Base-by-base conservation (phyloP, 2,329 filamentous ascomycete species). In the Ambrosiella beaveri region DNA sequence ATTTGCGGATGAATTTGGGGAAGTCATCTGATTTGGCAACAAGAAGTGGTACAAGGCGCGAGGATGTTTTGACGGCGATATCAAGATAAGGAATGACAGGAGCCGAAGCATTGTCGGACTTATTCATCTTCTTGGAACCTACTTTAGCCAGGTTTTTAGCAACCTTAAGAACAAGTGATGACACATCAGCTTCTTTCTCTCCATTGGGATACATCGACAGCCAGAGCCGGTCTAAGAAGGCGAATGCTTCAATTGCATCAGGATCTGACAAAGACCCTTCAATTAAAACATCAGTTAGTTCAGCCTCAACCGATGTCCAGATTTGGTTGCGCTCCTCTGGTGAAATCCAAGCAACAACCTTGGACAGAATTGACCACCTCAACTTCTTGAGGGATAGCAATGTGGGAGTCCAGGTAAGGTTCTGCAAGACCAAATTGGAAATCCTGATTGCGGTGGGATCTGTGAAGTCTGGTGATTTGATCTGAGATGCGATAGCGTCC, bases 341-440 rank as follows among this genome's bases (percentile, higher is more conserved):
- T 1, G 63, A 59, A 39, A 66, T 62, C 71, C 71, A 74, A 0
- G 65, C 65, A 1, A 71, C 62, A 1, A 68, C 66, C 54, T 64
- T 68, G 8, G 70, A 68, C 40, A 71, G 63, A 36, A 72, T 66
- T 13, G 68, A 67, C 72, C 72, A 74, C 51, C 69, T 71, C n/a
- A 74, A 60, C 1, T 71, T 67, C 6, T 66, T 65, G 36, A 67
- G 60, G 3, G 62, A 61, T 5, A 66, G 64, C 8, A 67, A 68
- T 7, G 65, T 63, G 35, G 67, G 65, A 53, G 66, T 65, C 0
- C 60, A 50, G 2, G 61, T 57, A 39, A 64, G 59, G 17, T 67
- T 59, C 11, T 65, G 62, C 13, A 62, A 66, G 1, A 69, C 63
- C 3, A 71, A 61, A 7, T 71, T 66, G 27, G 72, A 69, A 2